phyloP scores from a whole-genome alignment of 1,139 yeast genomes.

The Spathaspora sp. region DNA sequence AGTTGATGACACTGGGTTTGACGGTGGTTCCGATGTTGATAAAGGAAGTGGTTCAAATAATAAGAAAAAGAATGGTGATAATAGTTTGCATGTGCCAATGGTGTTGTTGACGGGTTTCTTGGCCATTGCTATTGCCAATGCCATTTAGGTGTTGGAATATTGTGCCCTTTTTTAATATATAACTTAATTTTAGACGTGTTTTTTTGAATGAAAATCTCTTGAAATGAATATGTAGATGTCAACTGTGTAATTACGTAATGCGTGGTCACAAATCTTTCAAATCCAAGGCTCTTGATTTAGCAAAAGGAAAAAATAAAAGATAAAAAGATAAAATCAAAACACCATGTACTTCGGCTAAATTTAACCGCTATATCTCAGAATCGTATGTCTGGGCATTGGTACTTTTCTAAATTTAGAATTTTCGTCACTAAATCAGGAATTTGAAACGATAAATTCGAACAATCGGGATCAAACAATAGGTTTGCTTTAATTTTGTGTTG shows the following conservation, averaged over 20 bases:
- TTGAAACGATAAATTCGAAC: background rate
- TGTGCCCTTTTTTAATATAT: background rate
- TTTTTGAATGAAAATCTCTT: background rate
- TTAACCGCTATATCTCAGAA: background rate
- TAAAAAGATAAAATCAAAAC: background rate
- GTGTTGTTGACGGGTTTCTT: constrained; percentile 4
- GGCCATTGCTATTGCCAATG: background rate
- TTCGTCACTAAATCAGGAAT: background rate
- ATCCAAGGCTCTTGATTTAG: too few species aligned
- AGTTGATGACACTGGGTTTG: background rate
- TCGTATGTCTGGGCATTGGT: background rate
- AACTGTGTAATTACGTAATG: too few species aligned
- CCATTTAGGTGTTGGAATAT: background rate
- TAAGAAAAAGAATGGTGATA: constrained; percentile 8
- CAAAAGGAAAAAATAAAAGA: too few species aligned
- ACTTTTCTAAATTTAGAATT: background rate
- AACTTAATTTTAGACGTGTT: background rate
- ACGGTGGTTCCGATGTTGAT: background rate
- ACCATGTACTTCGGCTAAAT: background rate
- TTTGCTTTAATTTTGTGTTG: background rate
- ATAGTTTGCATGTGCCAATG: constrained; percentile 7
- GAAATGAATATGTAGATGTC: too few species aligned
- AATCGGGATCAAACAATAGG: background rate
- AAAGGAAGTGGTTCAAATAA: background rate
- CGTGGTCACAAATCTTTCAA: too few species aligned